Evolutionary conservation across 148 eudicot species (phyloP).

Genomic region (Arctostaphylos glauca): DNA sequence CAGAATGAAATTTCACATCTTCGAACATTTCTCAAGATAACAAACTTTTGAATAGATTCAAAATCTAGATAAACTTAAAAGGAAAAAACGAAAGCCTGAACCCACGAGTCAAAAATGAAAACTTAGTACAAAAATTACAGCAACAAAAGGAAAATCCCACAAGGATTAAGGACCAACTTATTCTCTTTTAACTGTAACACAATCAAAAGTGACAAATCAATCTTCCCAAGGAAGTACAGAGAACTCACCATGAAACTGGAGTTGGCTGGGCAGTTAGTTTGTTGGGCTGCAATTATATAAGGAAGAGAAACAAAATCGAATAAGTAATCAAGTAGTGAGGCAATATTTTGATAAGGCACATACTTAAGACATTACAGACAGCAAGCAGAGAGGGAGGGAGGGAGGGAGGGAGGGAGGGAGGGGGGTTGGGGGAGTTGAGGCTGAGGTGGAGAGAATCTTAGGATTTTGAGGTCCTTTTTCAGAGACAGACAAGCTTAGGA

Average conservation of each 20-base stretch:
- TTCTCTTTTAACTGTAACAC: background rate
- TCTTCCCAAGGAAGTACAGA: conserved; percentile 6
- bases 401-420: background rate
- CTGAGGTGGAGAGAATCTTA: background rate
- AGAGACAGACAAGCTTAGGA: background rate
- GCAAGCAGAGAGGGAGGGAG: background rate
- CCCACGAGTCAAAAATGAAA: background rate
- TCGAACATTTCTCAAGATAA: background rate
- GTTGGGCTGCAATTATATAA: conserved; percentile 51
- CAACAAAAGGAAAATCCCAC: background rate
- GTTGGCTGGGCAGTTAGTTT: conserved; percentile 74
- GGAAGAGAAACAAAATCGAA: background rate
- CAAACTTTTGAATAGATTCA: background rate
- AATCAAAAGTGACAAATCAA: background rate
- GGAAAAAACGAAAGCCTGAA: background rate
- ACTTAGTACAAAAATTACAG: background rate
- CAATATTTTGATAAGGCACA: background rate
- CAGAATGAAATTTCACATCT: background rate
- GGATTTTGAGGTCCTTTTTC: background rate
- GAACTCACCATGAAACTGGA: conserved; percentile 92
- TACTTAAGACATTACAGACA: background rate
- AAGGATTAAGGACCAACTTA: background rate
- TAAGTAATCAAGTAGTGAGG: background rate
- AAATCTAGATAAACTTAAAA: background rate
- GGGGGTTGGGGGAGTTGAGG: background rate